phyloP scores from a whole-genome alignment of 2,329 filamentous ascomycete genomes.

The Phoma sp. region DNA sequence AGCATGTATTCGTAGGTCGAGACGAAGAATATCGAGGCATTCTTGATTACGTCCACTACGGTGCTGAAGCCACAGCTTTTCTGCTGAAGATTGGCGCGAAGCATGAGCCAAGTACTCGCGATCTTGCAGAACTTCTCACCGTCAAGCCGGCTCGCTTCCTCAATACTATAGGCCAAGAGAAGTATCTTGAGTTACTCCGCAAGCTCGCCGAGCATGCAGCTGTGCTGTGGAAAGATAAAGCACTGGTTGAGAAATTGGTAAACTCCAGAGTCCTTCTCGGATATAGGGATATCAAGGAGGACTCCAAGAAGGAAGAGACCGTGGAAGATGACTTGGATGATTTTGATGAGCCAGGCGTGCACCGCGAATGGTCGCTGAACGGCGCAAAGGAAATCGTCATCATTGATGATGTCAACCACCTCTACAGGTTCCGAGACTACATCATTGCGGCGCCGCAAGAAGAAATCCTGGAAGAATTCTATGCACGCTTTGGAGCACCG shows the following conservation, averaged over 20 bases:
- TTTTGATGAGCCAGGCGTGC: conserved; percentile 52
- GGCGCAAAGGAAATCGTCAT: conserved; percentile 79
- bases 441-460: conserved; percentile 90
- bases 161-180: conserved; percentile 79
- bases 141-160: conserved; percentile 82
- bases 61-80: conserved; percentile 84
- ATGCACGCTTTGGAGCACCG: conserved; percentile 77
- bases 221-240: conserved; percentile 76
- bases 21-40: conserved; percentile 80
- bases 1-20: conserved; percentile 79
- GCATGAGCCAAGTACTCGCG: conserved; percentile 83
- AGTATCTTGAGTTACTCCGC: conserved; percentile 83
- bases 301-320: conserved; percentile 51
- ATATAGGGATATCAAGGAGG: conserved; percentile 72
- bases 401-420: conserved; percentile 57
- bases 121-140: conserved; percentile 84
- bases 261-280: conserved; percentile 79
- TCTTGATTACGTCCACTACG: conserved; percentile 97
- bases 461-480: conserved; percentile 83
- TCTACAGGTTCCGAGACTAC: conserved; percentile 83
- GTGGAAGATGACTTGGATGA: conserved; percentile 52
- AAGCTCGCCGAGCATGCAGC: conserved; percentile 76
- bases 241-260: conserved; percentile 78
- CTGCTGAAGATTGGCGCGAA: conserved; percentile 88
- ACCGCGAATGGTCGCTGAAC: conserved; percentile 79